These are phyloP conservation scores for Xylaria sp. DNA, from an alignment of 2,329 filamentous ascomycete genomes.

Conservation along the genomic window DNA sequence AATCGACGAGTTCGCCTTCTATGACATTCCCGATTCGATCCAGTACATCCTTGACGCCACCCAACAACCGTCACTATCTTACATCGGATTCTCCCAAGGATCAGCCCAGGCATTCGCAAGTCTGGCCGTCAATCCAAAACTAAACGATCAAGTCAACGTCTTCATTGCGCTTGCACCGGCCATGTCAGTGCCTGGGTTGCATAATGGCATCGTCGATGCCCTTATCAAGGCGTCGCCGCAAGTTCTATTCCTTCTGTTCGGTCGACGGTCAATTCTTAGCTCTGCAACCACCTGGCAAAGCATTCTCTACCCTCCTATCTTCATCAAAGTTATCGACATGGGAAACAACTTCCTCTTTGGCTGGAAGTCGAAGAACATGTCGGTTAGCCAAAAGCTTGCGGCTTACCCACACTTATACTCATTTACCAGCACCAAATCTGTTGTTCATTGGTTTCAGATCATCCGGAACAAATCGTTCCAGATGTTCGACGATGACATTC, in stretches of 20 bases:
- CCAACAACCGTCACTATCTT: constrained; percentile 84
- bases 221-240: constrained; percentile 94
- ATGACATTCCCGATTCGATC: constrained; percentile 96
- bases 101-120: constrained; percentile 97
- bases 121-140: constrained; percentile 87
- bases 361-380: constrained; percentile 89
- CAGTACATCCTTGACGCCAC: constrained; percentile 90
- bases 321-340: constrained; percentile 86
- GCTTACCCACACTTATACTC: constrained; percentile 97
- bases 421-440: constrained; percentile 94
- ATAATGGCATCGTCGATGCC: constrained; percentile 90
- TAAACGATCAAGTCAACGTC: constrained; percentile 94
- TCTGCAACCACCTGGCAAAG: constrained; percentile 98
- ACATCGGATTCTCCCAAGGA: constrained; percentile 97
- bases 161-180: constrained; percentile 96
- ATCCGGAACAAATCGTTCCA: constrained; percentile 96
- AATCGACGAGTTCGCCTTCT: constrained; percentile 97
- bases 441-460: constrained; percentile 99
- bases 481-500: constrained; percentile 97
- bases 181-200: constrained; percentile 93
- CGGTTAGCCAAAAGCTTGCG: constrained; percentile 87
- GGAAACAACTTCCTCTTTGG: constrained; percentile 86
- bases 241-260: constrained; percentile 92
- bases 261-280: constrained; percentile 87
- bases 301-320: constrained; percentile 93